A percentile compares a stretch with the other conserved stretches of the same genome.
Evolutionary conservation across 805 yeast genomes (phyloP).

Genomic region (Metschnikowia aberdeeniae): DNA sequence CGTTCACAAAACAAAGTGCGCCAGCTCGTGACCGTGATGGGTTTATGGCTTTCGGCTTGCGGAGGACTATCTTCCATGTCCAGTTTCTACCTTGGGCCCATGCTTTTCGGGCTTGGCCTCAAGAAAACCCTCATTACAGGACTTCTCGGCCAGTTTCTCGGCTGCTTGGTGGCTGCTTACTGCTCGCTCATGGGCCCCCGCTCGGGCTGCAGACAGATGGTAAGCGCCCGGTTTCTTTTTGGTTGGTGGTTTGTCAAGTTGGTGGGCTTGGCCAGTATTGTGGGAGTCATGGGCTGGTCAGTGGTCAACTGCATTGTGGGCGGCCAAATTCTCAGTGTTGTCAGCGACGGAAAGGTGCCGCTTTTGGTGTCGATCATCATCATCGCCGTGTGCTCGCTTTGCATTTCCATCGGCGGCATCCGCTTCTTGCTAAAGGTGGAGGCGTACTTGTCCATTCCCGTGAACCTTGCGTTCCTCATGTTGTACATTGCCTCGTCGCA

Average conservation of each 20-base stretch:
- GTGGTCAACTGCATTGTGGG: slow-evolving; percentile 86
- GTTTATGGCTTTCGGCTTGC: slow-evolving; percentile 81
- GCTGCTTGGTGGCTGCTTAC: slow-evolving; percentile 76
- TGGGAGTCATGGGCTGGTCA: slow-evolving; percentile 91
- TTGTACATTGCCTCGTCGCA: slow-evolving; percentile 60
- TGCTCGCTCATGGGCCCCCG: slow-evolving; percentile 87
- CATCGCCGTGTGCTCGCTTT: slow-evolving; percentile 57
- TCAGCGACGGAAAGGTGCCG: slow-evolving; percentile 64
- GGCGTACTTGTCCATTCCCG: slow-evolving; percentile 63
- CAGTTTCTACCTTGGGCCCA: slow-evolving; percentile 71
- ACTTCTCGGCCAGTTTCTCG: slow-evolving; percentile 57
- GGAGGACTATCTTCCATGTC: slow-evolving; percentile 92
- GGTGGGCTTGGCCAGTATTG: slow-evolving; percentile 63
- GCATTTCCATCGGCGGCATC: slow-evolving; percentile 76
- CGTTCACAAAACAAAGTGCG: slow-evolving; percentile 40
- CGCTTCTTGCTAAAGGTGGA: slow-evolving; percentile 66
- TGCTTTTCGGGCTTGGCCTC: slow-evolving; percentile 66
- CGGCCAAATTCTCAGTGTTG: slow-evolving; percentile 70
- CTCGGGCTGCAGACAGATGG: slow-evolving; percentile 88
- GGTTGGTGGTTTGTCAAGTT: slow-evolving; percentile 85
- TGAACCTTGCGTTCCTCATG: slow-evolving; percentile 59
- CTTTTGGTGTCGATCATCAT: slow-evolving; percentile 71
- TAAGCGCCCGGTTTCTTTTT: slow-evolving; percentile 70
- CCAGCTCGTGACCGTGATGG: slow-evolving; percentile 47
- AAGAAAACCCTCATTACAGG: slow-evolving; percentile 62